These are phyloP conservation scores for Posidonia australis DNA, from an alignment of 106 monocot genomes.

Conservation along the genomic window DNA sequence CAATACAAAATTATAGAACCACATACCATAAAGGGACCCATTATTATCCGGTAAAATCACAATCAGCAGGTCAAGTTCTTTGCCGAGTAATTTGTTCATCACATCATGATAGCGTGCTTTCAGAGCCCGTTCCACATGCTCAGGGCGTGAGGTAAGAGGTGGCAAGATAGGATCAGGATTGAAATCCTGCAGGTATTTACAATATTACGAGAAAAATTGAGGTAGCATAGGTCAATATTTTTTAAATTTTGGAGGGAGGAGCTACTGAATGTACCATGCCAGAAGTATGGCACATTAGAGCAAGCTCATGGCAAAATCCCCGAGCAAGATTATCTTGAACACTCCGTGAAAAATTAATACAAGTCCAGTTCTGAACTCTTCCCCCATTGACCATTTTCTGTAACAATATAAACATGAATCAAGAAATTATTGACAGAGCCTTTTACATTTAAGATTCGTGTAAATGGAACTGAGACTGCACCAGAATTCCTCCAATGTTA, in stretches of 20 bases:
- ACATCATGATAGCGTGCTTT: conserved; percentile 49
- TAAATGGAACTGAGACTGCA: too few species aligned
- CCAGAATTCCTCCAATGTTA: too few species aligned
- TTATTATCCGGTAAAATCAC: conserved; percentile 90
- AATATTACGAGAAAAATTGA: too few species aligned
- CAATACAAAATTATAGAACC: background rate
- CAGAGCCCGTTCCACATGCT: conserved; percentile 65
- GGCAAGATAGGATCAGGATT: conserved; percentile 55
- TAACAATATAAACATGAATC: background rate
- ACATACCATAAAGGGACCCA: conserved; percentile 87
- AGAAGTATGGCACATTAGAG: conserved; percentile 67
- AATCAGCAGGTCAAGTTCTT: conserved; percentile 72
- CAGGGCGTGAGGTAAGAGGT: conserved; percentile 43
- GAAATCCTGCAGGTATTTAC: conserved; percentile 80
- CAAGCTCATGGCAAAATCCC: conserved; percentile 60
- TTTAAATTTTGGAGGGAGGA: too few species aligned
- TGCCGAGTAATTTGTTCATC: conserved; percentile 41
- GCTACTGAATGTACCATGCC: conserved; percentile 68
- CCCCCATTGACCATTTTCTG: conserved; percentile 94
- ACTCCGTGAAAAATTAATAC: conserved; percentile 61
- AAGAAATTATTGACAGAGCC: too few species aligned
- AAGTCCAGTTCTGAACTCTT: conserved; percentile 59
- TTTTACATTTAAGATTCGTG: too few species aligned
- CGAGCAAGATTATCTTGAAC: conserved; percentile 45
- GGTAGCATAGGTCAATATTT: too few species aligned